These are phyloP conservation scores for Chytridiales sp. DNA, from an alignment of 371 early-diverging fungal species.

Conservation along the genomic window DNA sequence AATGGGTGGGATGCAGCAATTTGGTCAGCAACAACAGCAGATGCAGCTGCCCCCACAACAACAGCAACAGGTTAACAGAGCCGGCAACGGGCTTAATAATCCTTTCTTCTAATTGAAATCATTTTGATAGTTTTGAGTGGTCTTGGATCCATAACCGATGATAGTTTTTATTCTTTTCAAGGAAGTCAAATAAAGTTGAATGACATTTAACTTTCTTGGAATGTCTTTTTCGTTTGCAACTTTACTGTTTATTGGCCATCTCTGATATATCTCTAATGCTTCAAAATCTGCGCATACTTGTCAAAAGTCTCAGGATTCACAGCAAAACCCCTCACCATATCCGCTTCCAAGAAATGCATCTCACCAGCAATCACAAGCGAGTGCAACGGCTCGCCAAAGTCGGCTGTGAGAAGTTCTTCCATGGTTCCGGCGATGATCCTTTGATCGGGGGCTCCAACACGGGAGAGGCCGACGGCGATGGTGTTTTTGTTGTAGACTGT, in stretches of 20 bases:
- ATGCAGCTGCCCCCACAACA: no score
- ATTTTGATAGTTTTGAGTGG: no score
- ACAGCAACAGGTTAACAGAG: slow-evolving; percentile 2
- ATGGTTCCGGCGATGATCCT: slow-evolving; percentile 86
- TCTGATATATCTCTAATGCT: no score
- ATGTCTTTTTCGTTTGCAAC: no score
- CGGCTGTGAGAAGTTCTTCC: slow-evolving; percentile 72
- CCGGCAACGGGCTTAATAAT: no score
- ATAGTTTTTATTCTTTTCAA: no score
- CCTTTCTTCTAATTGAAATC: no score
- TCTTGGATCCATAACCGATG: no score
- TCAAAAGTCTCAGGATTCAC: slow-evolving; percentile 69
- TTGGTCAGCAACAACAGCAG: no score
- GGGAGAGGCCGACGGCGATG: slow-evolving; percentile 91
- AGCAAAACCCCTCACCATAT: slow-evolving; percentile 75
- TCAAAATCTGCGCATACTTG: slow-evolving; percentile 36
- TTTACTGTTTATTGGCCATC: no score
- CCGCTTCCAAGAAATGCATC: slow-evolving; percentile 94
- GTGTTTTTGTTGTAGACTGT: slow-evolving; percentile 74
- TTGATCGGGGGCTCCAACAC: slow-evolving; percentile 86
- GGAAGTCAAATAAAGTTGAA: no score
- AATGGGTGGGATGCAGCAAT: neutral
- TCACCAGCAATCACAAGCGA: slow-evolving; percentile 91
- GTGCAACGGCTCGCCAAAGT: slow-evolving; percentile 97
- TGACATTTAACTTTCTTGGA: no score